Base-by-base conservation (phyloP, 176 grass and related monocot species). In the Zea luxurians region DNA sequence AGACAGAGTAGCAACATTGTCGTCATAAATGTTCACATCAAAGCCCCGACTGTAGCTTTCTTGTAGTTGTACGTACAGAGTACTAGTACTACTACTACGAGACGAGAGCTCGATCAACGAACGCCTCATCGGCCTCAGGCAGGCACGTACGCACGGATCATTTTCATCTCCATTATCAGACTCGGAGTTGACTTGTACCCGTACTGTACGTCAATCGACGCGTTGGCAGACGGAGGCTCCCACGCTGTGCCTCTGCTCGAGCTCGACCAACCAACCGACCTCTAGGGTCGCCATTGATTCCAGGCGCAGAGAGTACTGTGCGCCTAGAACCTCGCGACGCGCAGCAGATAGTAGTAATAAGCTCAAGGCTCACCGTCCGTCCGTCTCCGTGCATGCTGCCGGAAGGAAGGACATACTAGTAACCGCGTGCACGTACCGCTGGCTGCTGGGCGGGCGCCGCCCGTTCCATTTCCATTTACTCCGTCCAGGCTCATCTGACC, bases 1-100 rank as follows among this genome's bases (percentile, higher is more conserved):
- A 47, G 78, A 8, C 59, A 68, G 50, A 47, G 78, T 11, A 15
- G 18, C 71, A 71, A 78, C 49, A 61, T 78, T 7, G 65, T 52
- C 79, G 49, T 66, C 72, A 54, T 83, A 74, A 87, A 83, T 88
- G 71, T 62, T 74, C 82, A 7, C 75, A 74, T 65, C 68, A 18
- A 74, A 41, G 76, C 48, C 8, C 63, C 36, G 53, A 46, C 52
- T 61, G 34, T 69, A 72, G 50, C 50, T 8, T 62, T 17, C 27
- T 27, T 27, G 27, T 27, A 27, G 27, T 57, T 18, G 53, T 18
- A 55, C 27, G 43, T 5, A 42, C 3, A n/a, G n/a, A n/a, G n/a
- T n/a, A n/a, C n/a, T 27, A 27, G 27, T 27, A 27, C 27, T 27
- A 27, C 27, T 0, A 27, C 27, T 27, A 27, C 27, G 27, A 27